Percentiles rank a stretch among this genome's conserved stretches.
Evolutionary conservation across 352 stramenopile species (phyloP).

Genomic region (Pythium aristosporum): DNA sequence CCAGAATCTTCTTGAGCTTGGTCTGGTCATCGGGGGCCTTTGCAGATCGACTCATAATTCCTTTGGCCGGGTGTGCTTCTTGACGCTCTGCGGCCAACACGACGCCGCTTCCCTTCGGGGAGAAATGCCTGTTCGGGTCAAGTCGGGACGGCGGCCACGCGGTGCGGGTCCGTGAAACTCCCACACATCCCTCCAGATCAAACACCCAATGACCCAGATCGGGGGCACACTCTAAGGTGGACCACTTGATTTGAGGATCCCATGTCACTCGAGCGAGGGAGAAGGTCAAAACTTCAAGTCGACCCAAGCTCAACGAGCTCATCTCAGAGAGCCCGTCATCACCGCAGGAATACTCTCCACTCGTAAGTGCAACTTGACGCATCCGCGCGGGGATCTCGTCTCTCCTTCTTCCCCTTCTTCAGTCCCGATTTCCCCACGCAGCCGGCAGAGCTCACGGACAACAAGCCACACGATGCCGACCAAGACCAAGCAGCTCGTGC

Average conservation of each 20-base stretch:
- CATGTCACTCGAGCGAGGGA: constrained; percentile 7
- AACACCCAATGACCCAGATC: constrained; percentile 27
- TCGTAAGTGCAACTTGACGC: constrained; percentile 17
- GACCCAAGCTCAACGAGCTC: background rate
- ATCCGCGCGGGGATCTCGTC: constrained; percentile 1
- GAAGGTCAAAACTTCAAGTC: constrained; percentile 20
- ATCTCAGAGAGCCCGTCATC: background rate
- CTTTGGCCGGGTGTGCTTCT: background rate
- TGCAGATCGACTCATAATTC: constrained; percentile 54
- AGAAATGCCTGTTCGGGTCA: constrained; percentile 11
- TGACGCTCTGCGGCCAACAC: background rate
- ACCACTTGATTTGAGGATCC: constrained; percentile 6
- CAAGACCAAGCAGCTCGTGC: constrained; percentile 52
- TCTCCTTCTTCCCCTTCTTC: background rate
- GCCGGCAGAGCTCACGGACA: background rate
- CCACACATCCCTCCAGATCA: constrained; percentile 12
- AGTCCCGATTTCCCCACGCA: background rate
- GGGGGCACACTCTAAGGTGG: constrained; percentile 9
- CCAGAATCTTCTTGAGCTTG: constrained; percentile 88
- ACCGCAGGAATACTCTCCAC: background rate
- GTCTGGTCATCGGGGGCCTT: constrained; percentile 71
- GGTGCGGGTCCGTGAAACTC: constrained; percentile 21
- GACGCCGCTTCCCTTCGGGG: background rate
- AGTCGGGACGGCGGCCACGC: constrained; percentile 21
- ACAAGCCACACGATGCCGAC: background rate